Base-by-base conservation (phyloP, 1,284 basidiomycete species). In the Ceratobasidium sp. region DNA sequence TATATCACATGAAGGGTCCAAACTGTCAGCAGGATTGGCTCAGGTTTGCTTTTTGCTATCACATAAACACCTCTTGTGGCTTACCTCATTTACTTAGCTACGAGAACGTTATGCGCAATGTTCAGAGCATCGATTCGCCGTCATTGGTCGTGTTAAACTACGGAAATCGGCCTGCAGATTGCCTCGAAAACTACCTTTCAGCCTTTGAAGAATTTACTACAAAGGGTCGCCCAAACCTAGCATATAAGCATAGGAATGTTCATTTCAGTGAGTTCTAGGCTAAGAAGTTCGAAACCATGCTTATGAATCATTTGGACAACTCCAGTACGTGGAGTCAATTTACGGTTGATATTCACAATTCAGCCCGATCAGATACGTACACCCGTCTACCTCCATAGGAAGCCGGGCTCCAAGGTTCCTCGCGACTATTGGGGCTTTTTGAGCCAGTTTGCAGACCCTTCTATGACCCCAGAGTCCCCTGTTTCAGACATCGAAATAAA, bases 371-470 rank as follows among this genome's bases (percentile, higher is more conserved):
- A 62, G 16, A 47, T 62, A 2, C 44, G 18, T 9, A 13, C 35
- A 30, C 59, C 59, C n/a, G 59, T 62, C 6, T 62, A 62, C 32
- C 43, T 62, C 21, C 59, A 62, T 23, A 8, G 59, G 9, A 41
- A 62, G 13, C 59, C 59, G 18, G 7, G 26, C 16, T 62, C 59
- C 47, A 23, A 47, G 32, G 44, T 26, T 4, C 59, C 59, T 11
- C 8, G 23, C 11, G 18, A 62, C 26, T 62, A 47, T 30, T 62
- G 59, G 59, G 59, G 59, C 6, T 62, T 62, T 23, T 32, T 62
- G 26, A 62, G 59, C 43, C 59, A 62, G 26, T 62, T 32, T 23
- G 59, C 59, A 8, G 59, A 62, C 26, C 59, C 59, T 44, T 46
- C 59, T 6, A 32, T 30, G 32, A 21, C 59, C 35, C 59, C 59